Base-by-base conservation (phyloP, 495 filamentous ascomycete species). In the Hamigera avellanea region DNA sequence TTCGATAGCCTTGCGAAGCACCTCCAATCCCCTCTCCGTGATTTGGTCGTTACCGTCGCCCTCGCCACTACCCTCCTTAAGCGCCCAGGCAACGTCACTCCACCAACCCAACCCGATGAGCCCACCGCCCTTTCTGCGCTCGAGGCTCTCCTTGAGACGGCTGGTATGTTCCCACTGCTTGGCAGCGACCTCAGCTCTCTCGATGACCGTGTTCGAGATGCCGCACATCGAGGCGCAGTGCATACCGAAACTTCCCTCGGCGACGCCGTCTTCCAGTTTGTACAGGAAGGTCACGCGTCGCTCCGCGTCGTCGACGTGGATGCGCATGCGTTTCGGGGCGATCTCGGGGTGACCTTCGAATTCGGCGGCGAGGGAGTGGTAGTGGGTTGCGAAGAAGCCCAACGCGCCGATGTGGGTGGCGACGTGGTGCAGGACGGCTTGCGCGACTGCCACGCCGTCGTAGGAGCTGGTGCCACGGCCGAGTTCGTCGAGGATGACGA, bases 211-310 rank as follows among this genome's bases (percentile, higher is more conserved):
- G 28, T 59, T 65, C 0, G 87, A 70, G 31, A 99, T 95, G 1
- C 93, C 93, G 43, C 93, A 99, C 91, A 96, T 99, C 25, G 83
- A 75, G 1, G 93, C 93, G 54, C 93, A 99, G 56, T 96, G 93
- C 93, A 99, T 99, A 45, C 93, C 93, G 60, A 95, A 96, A 48
- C 83, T 91, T 1, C 93, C 93, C 61, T 96, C 93, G 2, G 93
- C 93, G 26, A 99, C 88, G 6, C 93, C 93, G 14, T 82, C 73
- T 60, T 96, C 93, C 0, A 99, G 70, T 50, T 89, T 91, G 57
- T 99, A 99, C 38, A 99, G 57, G 61, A 96, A 99, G 0, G 91
- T 95, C 19, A 99, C 75, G 10, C 80, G 73, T 18, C 83, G 68
- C 32, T 81, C 70, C 27, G 67, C 71, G n/a, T 93, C 84, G 47